Conservation (phyloP, 1,284 basidiomycete species). For the Boletellus deceptivus region DNA sequence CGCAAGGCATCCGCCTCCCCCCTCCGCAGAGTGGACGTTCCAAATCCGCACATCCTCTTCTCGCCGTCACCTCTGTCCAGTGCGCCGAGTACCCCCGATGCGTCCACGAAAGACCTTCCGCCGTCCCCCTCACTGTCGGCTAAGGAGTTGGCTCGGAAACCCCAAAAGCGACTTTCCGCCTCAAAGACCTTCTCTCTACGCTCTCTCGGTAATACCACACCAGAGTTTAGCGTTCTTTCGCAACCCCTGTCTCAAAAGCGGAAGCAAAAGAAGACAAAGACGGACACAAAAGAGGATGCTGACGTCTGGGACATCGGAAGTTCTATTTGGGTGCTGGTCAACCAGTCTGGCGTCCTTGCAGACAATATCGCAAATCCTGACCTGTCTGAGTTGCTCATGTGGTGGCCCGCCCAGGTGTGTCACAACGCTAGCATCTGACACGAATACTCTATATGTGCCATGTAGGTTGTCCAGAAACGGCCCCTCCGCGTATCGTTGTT, state of each 20-base stretch:
- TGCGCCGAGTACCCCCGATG: slow-evolving; percentile 17
- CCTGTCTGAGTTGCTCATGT: slow-evolving; percentile 32
- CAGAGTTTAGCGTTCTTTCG: slow-evolving; percentile 13
- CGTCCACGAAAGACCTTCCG: slow-evolving; percentile 9
- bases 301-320: slow-evolving; percentile 31
- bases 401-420: slow-evolving; percentile 54
- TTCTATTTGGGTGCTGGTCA: slow-evolving; percentile 43
- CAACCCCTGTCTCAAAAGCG: slow-evolving; percentile 23
- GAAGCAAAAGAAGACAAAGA: slow-evolving; percentile 18
- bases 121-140: slow-evolving; percentile 2
- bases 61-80: slow-evolving; percentile 32
- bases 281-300: slow-evolving; percentile 6
- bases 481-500: slow-evolving; percentile 33
- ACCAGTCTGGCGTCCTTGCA: slow-evolving; percentile 34
- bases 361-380: slow-evolving; percentile 14
- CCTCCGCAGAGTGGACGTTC: slow-evolving; percentile 9
- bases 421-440: background rate
- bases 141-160: background rate
- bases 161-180: slow-evolving; percentile 3
- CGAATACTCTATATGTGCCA: slow-evolving; percentile 9
- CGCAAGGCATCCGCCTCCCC: slow-evolving; percentile 22
- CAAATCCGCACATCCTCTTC: slow-evolving; percentile 7
- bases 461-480: slow-evolving; percentile 27
- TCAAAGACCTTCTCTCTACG: slow-evolving; percentile 17
- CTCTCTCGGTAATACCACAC: slow-evolving; percentile 6